These are phyloP conservation scores for Mycena galericulata DNA, from an alignment of 768 basidiomycete genomes.

Conservation along the genomic window DNA sequence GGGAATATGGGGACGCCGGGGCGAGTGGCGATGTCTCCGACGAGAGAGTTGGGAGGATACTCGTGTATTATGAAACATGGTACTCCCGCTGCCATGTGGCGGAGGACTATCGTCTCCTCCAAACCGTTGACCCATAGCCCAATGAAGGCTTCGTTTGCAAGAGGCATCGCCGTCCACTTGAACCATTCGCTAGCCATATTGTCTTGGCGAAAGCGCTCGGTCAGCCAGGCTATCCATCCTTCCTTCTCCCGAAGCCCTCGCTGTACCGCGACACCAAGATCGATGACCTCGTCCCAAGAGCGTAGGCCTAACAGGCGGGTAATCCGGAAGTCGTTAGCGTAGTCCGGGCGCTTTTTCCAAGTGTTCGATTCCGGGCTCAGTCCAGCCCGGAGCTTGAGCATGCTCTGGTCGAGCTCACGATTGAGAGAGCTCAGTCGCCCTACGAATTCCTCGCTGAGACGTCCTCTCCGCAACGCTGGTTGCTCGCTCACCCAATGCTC, in stretches of 20 bases:
- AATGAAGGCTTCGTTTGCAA: neutral
- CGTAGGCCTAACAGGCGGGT: neutral
- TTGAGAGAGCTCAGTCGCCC: no score
- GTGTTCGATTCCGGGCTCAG: no score
- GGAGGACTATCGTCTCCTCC: neutral
- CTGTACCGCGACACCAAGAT: neutral
- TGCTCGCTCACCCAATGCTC: neutral
- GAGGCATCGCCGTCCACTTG: neutral
- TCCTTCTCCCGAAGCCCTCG: neutral
- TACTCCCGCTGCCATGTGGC: neutral
- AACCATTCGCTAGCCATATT: neutral
- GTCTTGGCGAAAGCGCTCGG: neutral
- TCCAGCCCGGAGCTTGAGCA: no score
- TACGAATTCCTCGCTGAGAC: no score
- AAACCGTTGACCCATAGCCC: neutral
- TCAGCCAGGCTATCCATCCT: neutral
- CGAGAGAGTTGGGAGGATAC: neutral
- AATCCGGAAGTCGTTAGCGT: no score
- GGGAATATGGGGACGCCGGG: neutral
- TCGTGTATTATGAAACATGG: conserved; percentile 3
- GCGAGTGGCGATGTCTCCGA: neutral
- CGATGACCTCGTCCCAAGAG: neutral
- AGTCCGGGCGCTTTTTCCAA: no score
- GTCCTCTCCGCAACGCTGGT: no score
- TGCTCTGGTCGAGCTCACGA: no score